Evolutionary conservation across 2,329 filamentous ascomycete species (phyloP).

Genomic region (Fusarium sp.): DNA sequence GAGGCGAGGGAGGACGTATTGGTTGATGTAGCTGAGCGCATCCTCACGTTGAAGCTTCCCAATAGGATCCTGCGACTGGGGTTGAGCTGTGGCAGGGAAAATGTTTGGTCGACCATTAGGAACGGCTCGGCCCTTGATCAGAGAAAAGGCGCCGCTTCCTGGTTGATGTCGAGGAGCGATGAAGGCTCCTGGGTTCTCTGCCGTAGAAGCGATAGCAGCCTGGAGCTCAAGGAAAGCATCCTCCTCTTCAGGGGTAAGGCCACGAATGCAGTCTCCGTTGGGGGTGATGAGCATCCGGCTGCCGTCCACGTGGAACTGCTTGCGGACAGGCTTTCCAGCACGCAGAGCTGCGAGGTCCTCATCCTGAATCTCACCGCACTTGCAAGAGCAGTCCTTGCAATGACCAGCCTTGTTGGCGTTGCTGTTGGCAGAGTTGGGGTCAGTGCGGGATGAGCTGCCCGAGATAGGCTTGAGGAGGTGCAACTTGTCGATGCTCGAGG

Average conservation of each 20-base stretch:
- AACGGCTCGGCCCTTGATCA: constrained; percentile 74
- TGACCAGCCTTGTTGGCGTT: constrained; percentile 44
- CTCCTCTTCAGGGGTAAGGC: constrained; percentile 76
- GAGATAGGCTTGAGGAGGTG: constrained; percentile 54
- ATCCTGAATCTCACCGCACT: constrained; percentile 56
- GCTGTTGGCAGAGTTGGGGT: constrained; percentile 38
- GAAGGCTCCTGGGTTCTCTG: constrained; percentile 67
- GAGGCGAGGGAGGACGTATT: constrained; percentile 72
- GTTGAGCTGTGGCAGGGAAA: constrained; percentile 64
- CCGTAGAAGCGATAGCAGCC: constrained; percentile 62
- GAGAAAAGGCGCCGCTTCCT: constrained; percentile 67
- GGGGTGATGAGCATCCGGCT: constrained; percentile 79
- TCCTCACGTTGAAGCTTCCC: constrained; percentile 76
- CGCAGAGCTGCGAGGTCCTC: constrained; percentile 67
- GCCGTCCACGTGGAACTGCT: constrained; percentile 69
- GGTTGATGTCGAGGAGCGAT: constrained; percentile 67
- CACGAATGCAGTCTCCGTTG: constrained; percentile 80
- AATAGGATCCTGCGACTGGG: constrained; percentile 67
- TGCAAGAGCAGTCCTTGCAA: constrained; percentile 54
- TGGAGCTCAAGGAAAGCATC: constrained; percentile 78
- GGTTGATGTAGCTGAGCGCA: constrained; percentile 76
- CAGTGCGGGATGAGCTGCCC: constrained; percentile 45
- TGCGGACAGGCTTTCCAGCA: constrained; percentile 70
- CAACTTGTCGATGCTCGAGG: constrained; percentile 50
- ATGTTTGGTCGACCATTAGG: constrained; percentile 73